Evolutionary conservation across 2,329 filamentous ascomycete species (phyloP).

Genomic region (Arthrobotrys musiformis): DNA sequence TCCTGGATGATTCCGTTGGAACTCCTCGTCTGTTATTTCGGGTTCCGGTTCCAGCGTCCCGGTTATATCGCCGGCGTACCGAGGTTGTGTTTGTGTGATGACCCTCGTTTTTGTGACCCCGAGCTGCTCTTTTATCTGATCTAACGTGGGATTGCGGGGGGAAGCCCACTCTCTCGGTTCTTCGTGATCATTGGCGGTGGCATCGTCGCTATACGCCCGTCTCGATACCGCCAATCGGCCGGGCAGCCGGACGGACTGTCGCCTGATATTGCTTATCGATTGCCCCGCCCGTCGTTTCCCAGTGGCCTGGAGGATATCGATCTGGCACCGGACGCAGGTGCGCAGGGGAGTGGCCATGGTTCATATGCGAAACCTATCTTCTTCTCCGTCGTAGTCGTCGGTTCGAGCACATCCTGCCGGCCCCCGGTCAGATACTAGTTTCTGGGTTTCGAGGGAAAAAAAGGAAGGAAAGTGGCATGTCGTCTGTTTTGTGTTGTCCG

Average conservation of each 20-base stretch:
- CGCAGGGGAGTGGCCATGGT: conserved; percentile 36
- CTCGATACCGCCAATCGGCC: conserved; percentile 29
- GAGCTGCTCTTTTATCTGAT: conserved; percentile 9
- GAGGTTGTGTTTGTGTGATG: neutral
- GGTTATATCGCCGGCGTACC: neutral
- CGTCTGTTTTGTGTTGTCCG: conserved; percentile 43
- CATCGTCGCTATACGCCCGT: conserved; percentile 35
- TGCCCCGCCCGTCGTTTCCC: neutral
- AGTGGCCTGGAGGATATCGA: conserved; percentile 19
- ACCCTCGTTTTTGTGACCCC: neutral
- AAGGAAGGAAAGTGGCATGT: conserved; percentile 48
- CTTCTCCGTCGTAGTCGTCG: neutral
- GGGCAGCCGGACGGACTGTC: neutral
- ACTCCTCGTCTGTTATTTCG: conserved; percentile 11
- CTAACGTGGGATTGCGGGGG: neutral
- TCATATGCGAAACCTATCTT: neutral
- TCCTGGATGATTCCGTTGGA: neutral
- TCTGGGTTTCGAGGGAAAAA: neutral
- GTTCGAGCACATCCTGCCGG: conserved; percentile 19
- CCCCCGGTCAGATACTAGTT: no score
- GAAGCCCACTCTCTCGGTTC: neutral
- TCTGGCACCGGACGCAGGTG: conserved; percentile 30
- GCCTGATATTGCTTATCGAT: conserved; percentile 3
- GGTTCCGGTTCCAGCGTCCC: neutral
- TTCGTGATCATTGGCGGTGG: neutral